Evolutionary conservation across 2,329 filamentous ascomycete species (phyloP), one percentile per base, ranked within the genome.

Genomic region (Penicillium fuscoglaucum): DNA sequence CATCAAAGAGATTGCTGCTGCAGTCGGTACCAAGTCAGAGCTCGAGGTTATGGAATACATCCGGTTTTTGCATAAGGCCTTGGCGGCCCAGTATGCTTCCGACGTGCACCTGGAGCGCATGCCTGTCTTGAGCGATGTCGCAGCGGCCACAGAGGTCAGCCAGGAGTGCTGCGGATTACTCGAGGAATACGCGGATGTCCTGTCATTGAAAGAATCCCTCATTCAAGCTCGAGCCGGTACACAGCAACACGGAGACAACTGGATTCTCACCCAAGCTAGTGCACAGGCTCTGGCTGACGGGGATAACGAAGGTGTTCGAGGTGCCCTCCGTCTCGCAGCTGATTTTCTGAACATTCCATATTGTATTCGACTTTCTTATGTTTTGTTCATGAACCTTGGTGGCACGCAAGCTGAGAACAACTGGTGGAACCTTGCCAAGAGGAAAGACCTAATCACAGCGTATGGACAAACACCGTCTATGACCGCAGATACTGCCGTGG

Each of bases 41-140:
- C 70, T 88, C 9, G 91, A 97, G 74, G 85, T 95, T 35, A 82
- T 82, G 29, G 84, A 89, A 51, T 92, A 92, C 70, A 72, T 96
- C 5, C 68, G 79, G 7, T 72, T 90, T 1, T 80, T 97, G 6
- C 79, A 86, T 10, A 76, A 81, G 21, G 80, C 79, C 1, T 64
- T 77, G 6, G 72, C 80, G 37, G 70, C 74, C 24, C 76, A 80
- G 40, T 77, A 77, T 62, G 60, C 67, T 19, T 74, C 63, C 31
- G 65, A 52, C 67, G 72, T 43, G 68, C 74, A 6, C 71, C 77
- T 69, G 64, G 72, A 28, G 62, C 26, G 12, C n/a, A 57, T 57
- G 54, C 54, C 85, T 31, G 73, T 78, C 28, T 70, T 81, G 53
- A 76, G 79, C 12, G 86, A 91, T 55, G 77, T 91, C 1, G 87